These are phyloP conservation scores for Candida taoyuanica DNA, from an alignment of 805 yeast species.

Conservation along the genomic window DNA sequence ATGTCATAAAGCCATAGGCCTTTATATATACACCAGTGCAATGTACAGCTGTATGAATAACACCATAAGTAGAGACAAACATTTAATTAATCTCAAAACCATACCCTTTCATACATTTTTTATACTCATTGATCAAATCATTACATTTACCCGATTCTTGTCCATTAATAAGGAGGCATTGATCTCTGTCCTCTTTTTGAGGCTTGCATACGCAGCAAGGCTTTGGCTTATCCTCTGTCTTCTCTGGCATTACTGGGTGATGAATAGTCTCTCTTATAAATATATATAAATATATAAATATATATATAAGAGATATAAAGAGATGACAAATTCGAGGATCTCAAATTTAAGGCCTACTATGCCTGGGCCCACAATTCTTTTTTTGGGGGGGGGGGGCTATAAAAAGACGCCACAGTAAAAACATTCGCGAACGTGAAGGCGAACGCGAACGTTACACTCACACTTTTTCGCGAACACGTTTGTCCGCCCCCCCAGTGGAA, in stretches of 20 bases:
- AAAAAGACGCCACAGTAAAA: too few relatives aligned
- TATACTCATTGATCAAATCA: conserved; percentile 65
- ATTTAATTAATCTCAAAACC: conserved; percentile 57
- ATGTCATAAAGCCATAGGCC: too few relatives aligned
- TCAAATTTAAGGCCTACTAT: too few relatives aligned
- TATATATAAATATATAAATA: too few relatives aligned
- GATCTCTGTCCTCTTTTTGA: conserved; percentile 78
- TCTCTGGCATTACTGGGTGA: conserved; percentile 20
- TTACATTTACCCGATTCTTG: conserved; percentile 81
- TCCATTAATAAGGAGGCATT: conserved; percentile 79
- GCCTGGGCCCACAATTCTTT: too few relatives aligned
- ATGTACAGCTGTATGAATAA: too few relatives aligned
- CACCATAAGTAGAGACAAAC: too few relatives aligned
- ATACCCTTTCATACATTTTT: conserved; percentile 84
- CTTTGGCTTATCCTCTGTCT: conserved; percentile 54
- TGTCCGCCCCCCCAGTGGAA: too few relatives aligned
- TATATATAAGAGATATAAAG: neutral
- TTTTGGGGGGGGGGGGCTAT: too few relatives aligned
- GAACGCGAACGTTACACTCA: neutral
- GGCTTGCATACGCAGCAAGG: conserved; percentile 96
- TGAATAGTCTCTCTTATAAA: too few relatives aligned
- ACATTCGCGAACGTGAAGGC: too few relatives aligned
- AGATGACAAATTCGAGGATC: conserved; percentile 4
- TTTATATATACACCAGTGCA: too few relatives aligned
- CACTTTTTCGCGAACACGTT: neutral